Evolutionary conservation across 352 stramenopile genomes (phyloP).

Genomic region (Phytopythium aichiense): DNA sequence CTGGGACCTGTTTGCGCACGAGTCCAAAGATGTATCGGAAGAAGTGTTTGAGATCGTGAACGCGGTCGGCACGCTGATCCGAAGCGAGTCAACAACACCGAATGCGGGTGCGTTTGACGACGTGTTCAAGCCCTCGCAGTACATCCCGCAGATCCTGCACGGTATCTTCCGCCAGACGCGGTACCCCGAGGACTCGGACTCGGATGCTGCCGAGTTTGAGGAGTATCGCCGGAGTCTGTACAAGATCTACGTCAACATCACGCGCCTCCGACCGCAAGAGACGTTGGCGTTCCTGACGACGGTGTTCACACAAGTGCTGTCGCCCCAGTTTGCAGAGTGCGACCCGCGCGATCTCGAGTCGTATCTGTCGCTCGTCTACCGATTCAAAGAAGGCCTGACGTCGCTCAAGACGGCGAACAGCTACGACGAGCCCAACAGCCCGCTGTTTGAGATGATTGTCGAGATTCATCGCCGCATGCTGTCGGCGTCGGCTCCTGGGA

Average conservation of each 20-base stretch:
- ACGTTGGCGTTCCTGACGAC: constrained; percentile 67
- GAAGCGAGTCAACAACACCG: constrained; percentile 32
- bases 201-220: constrained; percentile 81
- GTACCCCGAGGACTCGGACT: constrained; percentile 68
- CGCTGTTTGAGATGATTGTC: constrained; percentile 65
- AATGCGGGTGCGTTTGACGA: constrained; percentile 27
- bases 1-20: constrained; percentile 77
- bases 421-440: constrained; percentile 59
- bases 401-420: constrained; percentile 53
- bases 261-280: constrained; percentile 61
- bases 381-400: constrained; percentile 80
- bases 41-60: constrained; percentile 88
- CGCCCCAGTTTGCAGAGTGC: constrained; percentile 46
- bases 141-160: constrained; percentile 75
- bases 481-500: constrained; percentile 17
- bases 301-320: constrained; percentile 43
- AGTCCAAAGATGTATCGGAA: constrained; percentile 80
- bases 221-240: constrained; percentile 78
- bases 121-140: constrained; percentile 70
- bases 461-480: constrained; percentile 68
- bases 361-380: constrained; percentile 77
- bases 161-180: constrained; percentile 82
- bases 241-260: constrained; percentile 88
- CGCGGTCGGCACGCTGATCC: constrained; percentile 63
- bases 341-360: constrained; percentile 66